Base-by-base conservation (phyloP, 257 asterid genomes). In the Nicotiana knightiana region DNA sequence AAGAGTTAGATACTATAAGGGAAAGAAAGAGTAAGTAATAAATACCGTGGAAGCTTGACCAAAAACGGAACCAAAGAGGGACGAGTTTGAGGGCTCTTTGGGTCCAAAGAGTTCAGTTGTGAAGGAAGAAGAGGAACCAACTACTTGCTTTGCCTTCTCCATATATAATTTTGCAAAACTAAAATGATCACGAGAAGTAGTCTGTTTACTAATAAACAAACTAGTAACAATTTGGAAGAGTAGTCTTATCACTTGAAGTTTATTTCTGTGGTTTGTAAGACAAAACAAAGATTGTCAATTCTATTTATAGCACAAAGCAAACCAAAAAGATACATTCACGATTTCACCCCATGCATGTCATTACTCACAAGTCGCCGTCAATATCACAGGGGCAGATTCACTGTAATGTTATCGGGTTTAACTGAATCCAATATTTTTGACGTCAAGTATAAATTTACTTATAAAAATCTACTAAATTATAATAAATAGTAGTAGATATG, bases 91-190 rank as follows among this genome's bases (percentile, higher is more conserved):
- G 26, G 90, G 70, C 79, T 92, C 90, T 78, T 88, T 91, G 2
- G 97, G 94, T 71, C 97, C 97, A 86, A 93, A 93, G 1, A 92
- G 89, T 78, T 93, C 95, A 26, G 53, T 82, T 9, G 95, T 83
- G 70, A 93, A 89, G 78, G 93, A 83, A n/a, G 93, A 87, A 10
- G 91, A 83, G 9, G 93, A 86, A 32, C 85, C 81, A 15, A 84
- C 82, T 53, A 76, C 86, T 84, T 88, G 88, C 85, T 91, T 93
- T 85, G 87, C 87, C 81, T 90, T 91, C 21, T 93, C 97, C 97
- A 93, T 93, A 51, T 75, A 43, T 9, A 43, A 43, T 43, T 43
- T 43, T 43, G 51, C 51, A 0, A 43, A 43, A 9, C 0, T 39
- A 39, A 39, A 39, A 37, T 21, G 24, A 21, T 21, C 24, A 21